Evolutionary conservation across 2,329 filamentous ascomycete species (phyloP).

Genomic region (Fusarium cicatricum): DNA sequence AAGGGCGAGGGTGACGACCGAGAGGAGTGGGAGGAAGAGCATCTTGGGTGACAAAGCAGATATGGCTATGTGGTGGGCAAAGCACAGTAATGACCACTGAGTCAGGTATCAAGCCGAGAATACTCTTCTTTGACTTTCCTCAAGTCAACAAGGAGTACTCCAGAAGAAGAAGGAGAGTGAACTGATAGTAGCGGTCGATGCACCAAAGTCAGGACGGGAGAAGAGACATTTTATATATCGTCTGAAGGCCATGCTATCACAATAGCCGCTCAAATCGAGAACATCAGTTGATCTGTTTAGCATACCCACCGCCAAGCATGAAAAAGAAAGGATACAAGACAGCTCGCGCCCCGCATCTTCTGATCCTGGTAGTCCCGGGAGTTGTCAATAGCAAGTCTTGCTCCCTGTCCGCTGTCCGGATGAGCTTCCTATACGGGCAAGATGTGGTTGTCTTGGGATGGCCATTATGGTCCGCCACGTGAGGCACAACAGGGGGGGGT

Average conservation of each 20-base stretch:
- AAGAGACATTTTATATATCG: slow-evolving; percentile 20
- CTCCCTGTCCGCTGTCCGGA: too few species aligned
- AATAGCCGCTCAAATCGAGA: slow-evolving; percentile 19
- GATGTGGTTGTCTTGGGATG: slow-evolving; percentile 15
- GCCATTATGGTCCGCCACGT: slow-evolving; percentile 27
- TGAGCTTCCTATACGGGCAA: slow-evolving; percentile 39
- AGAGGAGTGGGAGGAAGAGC: slow-evolving; percentile 39
- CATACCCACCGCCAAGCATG: background rate
- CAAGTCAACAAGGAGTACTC: background rate
- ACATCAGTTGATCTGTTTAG: background rate
- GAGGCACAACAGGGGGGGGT: slow-evolving; percentile 23
- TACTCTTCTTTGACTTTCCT: background rate
- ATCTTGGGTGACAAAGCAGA: slow-evolving; percentile 23
- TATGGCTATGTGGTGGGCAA: background rate
- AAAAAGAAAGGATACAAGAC: background rate
- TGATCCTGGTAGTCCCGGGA: background rate
- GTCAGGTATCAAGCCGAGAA: too few species aligned
- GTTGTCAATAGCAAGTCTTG: too few species aligned
- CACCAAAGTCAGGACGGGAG: background rate
- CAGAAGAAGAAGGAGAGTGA: background rate
- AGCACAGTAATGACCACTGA: background rate
- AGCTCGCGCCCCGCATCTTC: background rate
- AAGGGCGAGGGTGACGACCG: slow-evolving; percentile 37
- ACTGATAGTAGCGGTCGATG: slow-evolving; percentile 11
- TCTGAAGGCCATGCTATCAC: slow-evolving; percentile 7